These are phyloP conservation scores for Podosphaera fusca DNA, from an alignment of 2,329 filamentous ascomycete genomes.

Conservation along the genomic window DNA sequence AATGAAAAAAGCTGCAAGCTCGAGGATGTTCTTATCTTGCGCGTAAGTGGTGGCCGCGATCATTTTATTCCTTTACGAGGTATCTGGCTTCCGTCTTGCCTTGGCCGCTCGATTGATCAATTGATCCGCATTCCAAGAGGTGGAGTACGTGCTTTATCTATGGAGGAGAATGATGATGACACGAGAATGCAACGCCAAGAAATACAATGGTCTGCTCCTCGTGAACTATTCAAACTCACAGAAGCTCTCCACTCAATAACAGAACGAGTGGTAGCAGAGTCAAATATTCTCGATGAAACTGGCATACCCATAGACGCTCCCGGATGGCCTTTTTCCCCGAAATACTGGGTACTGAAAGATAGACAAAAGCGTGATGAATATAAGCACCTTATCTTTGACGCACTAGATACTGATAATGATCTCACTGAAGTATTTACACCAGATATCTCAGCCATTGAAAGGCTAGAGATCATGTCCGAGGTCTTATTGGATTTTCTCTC, in stretches of 20 bases:
- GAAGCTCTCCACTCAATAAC: constrained; percentile 43
- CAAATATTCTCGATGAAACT: constrained; percentile 34
- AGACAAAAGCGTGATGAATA: constrained; percentile 14
- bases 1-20: constrained; percentile 44
- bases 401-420: constrained; percentile 46
- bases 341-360: constrained; percentile 17
- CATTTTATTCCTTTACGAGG: constrained; percentile 72
- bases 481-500: constrained; percentile 51
- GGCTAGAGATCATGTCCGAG: constrained; percentile 52
- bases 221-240: constrained; percentile 74
- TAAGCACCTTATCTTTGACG: constrained; percentile 27
- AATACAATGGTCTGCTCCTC: constrained; percentile 58
- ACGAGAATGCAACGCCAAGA: constrained; percentile 23
- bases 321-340: constrained; percentile 34
- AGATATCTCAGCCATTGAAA: constrained; percentile 38
- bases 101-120: constrained; percentile 71
- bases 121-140: constrained; percentile 72
- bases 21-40: constrained; percentile 72
- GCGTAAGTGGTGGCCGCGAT: constrained; percentile 64
- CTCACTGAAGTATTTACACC: constrained; percentile 38
- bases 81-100: constrained; percentile 57
- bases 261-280: constrained; percentile 34
- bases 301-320: constrained; percentile 26
- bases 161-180: constrained; percentile 8
- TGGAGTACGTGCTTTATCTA: constrained; percentile 36